Evolutionary conservation across 768 basidiomycete genomes (phyloP).

Genomic region (Naganishia vaughanmartiniae): DNA sequence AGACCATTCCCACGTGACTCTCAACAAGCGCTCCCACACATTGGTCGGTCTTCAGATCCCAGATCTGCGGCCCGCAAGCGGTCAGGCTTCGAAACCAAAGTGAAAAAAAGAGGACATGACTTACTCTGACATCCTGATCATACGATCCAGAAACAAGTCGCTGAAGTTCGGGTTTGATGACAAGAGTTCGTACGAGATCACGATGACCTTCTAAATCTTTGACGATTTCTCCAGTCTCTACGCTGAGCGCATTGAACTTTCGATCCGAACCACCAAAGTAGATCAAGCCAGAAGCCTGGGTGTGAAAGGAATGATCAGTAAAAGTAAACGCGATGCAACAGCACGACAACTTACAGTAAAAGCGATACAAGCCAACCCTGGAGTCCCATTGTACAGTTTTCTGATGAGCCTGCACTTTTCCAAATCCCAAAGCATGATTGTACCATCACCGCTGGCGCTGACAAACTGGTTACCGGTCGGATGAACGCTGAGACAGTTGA

Average conservation of each 20-base stretch:
- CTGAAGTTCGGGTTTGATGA: not conserved
- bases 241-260: slow-evolving; percentile 18
- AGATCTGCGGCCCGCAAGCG: not conserved
- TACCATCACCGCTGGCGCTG: slow-evolving; percentile 18
- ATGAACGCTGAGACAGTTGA: slow-evolving; percentile 28
- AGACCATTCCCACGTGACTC: slow-evolving; percentile 14
- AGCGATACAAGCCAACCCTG: slow-evolving; percentile 27
- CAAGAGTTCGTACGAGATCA: slow-evolving; percentile 26
- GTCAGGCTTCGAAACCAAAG: not conserved
- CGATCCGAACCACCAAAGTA: slow-evolving; percentile 13
- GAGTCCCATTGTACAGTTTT: slow-evolving; percentile 7
- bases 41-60: slow-evolving; percentile 5
- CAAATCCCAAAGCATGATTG: slow-evolving; percentile 24
- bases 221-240: slow-evolving; percentile 8
- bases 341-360: slow-evolving; percentile 13
- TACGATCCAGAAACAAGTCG: slow-evolving; percentile 18
- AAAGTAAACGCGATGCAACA: no score
- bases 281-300: not conserved
- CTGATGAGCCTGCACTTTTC: slow-evolving; percentile 8
- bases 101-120: not conserved
- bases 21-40: slow-evolving; percentile 16
- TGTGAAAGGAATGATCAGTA: not conserved
- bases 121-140: slow-evolving; percentile 20
- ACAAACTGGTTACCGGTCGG: slow-evolving; percentile 15
- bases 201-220: slow-evolving; percentile 21